These are phyloP conservation scores for Lasiosphaeriaceae sp. DNA, from an alignment of 495 filamentous ascomycete genomes.

Conservation along the genomic window DNA sequence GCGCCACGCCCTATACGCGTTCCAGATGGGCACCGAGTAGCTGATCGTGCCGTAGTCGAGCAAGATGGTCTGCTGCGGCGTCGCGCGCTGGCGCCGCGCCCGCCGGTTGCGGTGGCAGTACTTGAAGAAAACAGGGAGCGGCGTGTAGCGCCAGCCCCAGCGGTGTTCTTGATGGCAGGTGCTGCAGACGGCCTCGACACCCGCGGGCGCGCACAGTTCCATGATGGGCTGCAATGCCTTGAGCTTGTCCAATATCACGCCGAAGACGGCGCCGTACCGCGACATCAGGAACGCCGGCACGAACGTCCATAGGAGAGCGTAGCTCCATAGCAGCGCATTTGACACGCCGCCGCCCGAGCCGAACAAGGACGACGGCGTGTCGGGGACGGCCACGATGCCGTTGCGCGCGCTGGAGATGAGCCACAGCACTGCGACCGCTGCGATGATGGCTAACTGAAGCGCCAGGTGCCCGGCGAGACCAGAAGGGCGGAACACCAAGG, in stretches of 20 bases:
- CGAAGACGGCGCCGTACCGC: not conserved
- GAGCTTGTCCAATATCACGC: not conserved
- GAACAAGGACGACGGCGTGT: not conserved
- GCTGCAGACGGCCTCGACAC: not conserved
- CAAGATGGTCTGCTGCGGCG: not conserved
- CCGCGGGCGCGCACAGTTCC: not conserved
- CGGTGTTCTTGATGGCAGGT: not conserved
- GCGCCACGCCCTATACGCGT: not conserved
- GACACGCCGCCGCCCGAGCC: not conserved
- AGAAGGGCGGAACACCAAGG: not conserved
- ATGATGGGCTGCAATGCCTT: not conserved
- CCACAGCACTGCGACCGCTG: not conserved
- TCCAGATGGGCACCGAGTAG: not conserved
- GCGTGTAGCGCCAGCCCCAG: not conserved
- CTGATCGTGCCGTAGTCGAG: not conserved
- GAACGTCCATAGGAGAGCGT: not conserved
- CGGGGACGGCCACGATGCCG: not conserved
- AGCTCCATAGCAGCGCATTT: not conserved
- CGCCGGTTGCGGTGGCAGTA: not conserved
- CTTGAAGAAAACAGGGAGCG: not conserved
- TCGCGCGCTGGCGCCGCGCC: not conserved
- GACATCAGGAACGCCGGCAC: not conserved
- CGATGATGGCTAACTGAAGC: not conserved
- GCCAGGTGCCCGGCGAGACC: not conserved
- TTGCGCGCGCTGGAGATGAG: not conserved